Base-by-base conservation (phyloP, 129 eudicot species). In the Solidago caesia region DNA sequence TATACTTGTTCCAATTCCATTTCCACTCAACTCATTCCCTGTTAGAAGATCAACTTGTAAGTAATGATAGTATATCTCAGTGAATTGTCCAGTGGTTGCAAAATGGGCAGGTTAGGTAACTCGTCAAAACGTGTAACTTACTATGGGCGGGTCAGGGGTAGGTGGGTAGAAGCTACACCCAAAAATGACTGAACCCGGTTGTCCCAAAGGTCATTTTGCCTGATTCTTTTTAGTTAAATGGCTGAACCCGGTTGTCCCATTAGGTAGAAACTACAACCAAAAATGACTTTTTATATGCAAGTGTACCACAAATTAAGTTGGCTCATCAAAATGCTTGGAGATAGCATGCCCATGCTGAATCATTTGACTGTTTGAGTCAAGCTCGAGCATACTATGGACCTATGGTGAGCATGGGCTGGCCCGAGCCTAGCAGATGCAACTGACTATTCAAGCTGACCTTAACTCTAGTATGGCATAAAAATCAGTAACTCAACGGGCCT, bases 21-120 rank as follows among this genome's bases (percentile, higher is more conserved):
- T 81, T 29, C 90, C 98, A 68, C 96, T 72, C 73, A 92, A 71
- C 72, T 92, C 98, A 60, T 92, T 92, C 64, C 98, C 96, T 92
- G 65, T 73, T 73, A 47, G 29, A 68, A 68, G 57, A 26, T 61
- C 9, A n/a, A 45, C 46, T 5, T 26, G 12, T n/a, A 46, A 33
- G 27, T 60, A 45, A 44, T 44, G 60, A 27, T 45, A 48, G 59
- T 73, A 39, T 6, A 64, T 64, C 2, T 9, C 15, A 10, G 29
- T 16, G 21, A 56, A 48, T 48, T 48, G 53, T 48, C 9, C 10
- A 48, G 11, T 48, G 10, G 53, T 48, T 48, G 10, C 53, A 48
- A 48, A 48, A 4, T 48, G 53, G 53, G 9, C 5, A 4, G 52
- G 52, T 7, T 48, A 1, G 53, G 13, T 48, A 48, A 48, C 53